Evolutionary conservation across 2,329 filamentous ascomycete species (phyloP).

Genomic region (Dichotomopilus funicola): DNA sequence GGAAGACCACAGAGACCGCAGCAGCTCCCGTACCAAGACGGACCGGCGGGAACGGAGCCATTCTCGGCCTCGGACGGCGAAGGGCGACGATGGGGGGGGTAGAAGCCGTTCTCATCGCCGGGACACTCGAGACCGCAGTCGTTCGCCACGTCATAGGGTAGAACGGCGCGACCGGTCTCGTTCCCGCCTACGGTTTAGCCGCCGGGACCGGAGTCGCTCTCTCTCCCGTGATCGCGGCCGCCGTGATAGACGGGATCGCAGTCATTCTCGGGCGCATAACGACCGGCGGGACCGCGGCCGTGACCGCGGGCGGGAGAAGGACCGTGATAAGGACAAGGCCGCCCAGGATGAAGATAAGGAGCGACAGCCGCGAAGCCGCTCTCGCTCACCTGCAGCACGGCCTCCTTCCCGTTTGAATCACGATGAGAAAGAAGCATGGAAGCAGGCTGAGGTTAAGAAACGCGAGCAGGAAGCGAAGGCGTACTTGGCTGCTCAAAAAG

Average conservation of each 20-base stretch:
- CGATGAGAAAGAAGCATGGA: constrained; percentile 50
- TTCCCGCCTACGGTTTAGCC: constrained; percentile 23
- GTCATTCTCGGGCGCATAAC: constrained; percentile 9
- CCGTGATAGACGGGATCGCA: constrained; percentile 25
- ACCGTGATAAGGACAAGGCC: constrained; percentile 15
- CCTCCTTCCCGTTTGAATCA: constrained; percentile 38
- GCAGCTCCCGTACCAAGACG: constrained; percentile 20
- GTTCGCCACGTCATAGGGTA: constrained; percentile 25
- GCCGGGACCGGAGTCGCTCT: constrained; percentile 35
- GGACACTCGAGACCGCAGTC: constrained; percentile 23
- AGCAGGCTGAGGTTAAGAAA: constrained; percentile 55
- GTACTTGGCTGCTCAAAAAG: constrained; percentile 55
- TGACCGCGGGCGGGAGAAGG: constrained; percentile 17
- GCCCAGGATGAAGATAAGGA: constrained; percentile 14
- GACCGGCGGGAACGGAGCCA: constrained; percentile 27
- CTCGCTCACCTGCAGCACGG: constrained; percentile 34
- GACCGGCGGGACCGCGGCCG: constrained; percentile 13
- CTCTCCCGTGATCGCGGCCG: constrained; percentile 26
- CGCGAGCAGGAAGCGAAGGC: constrained; percentile 59
- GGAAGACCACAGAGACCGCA: constrained; percentile 25
- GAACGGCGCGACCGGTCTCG: constrained; percentile 27
- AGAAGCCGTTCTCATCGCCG: constrained; percentile 24
- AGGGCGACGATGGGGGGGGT: constrained; percentile 23
- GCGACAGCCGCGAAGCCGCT: constrained; percentile 36
- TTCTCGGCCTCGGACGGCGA: constrained; percentile 24